Evolutionary conservation across 768 basidiomycete species (phyloP), one percentile per base, ranked within the genome.

Genomic region (Mycena rosella): DNA sequence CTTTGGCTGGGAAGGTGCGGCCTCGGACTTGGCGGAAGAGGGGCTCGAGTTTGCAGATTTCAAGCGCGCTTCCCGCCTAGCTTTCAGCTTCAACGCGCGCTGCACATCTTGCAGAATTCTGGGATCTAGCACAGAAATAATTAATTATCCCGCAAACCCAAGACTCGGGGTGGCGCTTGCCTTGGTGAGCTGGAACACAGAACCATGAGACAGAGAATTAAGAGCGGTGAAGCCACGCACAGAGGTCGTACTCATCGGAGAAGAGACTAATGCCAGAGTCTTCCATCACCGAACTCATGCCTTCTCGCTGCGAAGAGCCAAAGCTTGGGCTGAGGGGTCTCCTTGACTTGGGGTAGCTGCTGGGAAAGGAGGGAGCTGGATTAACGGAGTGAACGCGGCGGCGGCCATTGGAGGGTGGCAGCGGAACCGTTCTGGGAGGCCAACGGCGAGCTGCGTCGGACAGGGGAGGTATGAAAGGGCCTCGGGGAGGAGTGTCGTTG

Each of bases 91-190:
- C 32, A 95, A 74, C 7, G 91, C 93, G 59, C 88, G 87, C 71
- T 94, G 91, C 8, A 95, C 91, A 68, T 94, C 93, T 75, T 91
- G 92, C 59, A 94, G 76, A 68, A 95, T 90, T 71, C 85, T 85
- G n/a, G 93, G 91, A 80, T 95, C 93, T 95, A 47, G 45, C 44
- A 27, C 36, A 61, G 42, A 48, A 42, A 52, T 27, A 27, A 26
- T 55, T 47, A 66, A 10, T 48, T n/a, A 45, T 48, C 20, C 48
- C 51, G 26, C 11, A 15, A 55, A 27, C 38, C 24, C 18, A 47
- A 20, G 44, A 18, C 34, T 64, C 24, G 30, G 36, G 51, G 38
- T 40, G 65, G 56, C 26, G 79, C 83, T 81, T 84, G 85, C 92
- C 92, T 87, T 94, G 92, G 51, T 91, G 91, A 57, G 92, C 92